Conservation (phyloP, 345 rosid species). For the Melaleuca quinquenervia region DNA sequence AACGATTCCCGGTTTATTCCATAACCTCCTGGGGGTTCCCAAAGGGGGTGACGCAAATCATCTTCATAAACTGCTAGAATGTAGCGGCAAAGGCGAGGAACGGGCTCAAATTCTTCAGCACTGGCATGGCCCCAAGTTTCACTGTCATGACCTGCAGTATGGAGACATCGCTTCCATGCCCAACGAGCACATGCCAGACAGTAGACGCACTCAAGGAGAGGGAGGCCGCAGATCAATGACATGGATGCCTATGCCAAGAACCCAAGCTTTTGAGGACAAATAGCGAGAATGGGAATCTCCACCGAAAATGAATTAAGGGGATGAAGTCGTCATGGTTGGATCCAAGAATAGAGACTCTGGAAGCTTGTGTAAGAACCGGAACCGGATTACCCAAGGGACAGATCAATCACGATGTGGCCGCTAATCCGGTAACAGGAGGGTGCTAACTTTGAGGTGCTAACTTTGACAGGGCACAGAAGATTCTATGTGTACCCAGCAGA, state of each 20-base stretch:
- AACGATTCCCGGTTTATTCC: conserved; percentile 74
- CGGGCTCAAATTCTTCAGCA: conserved; percentile 77
- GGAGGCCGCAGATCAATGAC: conserved; percentile 81
- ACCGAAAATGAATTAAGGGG: not conserved
- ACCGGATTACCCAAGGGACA: not conserved
- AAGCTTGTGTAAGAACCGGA: not conserved
- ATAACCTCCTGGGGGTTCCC: conserved; percentile 90
- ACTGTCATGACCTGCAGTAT: conserved; percentile 86
- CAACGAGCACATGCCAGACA: conserved; percentile 96
- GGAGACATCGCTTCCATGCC: conserved; percentile 94
- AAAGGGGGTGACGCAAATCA: conserved; percentile 63
- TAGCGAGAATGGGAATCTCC: not conserved
- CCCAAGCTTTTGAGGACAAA: not conserved
- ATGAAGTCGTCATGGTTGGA: not conserved
- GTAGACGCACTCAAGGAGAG: conserved; percentile 85
- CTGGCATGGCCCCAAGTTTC: conserved; percentile 84
- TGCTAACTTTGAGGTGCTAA: not conserved
- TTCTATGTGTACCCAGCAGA: not conserved
- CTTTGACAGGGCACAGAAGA: not conserved
- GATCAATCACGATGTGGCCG: not conserved
- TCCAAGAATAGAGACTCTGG: not conserved
- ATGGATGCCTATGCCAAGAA: conserved; percentile 5
- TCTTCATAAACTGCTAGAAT: conserved; percentile 90
- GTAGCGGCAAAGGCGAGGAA: conserved; percentile 82
- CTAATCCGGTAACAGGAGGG: not conserved